Conservation (phyloP, 139 green algal species). For the Chlamydomonas sp. region DNA sequence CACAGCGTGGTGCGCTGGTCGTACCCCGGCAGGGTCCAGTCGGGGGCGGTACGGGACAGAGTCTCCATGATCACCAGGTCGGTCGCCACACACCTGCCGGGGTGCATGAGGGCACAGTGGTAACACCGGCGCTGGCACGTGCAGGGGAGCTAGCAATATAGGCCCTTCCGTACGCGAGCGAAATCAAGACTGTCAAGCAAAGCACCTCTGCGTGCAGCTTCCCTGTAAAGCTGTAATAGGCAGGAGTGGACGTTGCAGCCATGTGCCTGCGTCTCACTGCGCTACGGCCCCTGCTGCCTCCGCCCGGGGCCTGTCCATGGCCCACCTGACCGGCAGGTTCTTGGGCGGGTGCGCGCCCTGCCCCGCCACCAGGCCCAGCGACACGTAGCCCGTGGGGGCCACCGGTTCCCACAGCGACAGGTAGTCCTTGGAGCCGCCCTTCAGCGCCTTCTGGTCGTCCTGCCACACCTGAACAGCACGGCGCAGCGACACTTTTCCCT, state of each 20-base stretch:
- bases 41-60: conserved; percentile 25
- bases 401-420: conserved; percentile 84
- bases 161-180: no score
- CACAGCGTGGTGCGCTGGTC: conserved; percentile 43
- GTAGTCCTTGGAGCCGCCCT: conserved; percentile 45
- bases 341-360: conserved; percentile 21
- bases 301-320: not conserved
- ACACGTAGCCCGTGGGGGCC: conserved; percentile 80
- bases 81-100: conserved; percentile 46
- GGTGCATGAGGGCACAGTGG: no score
- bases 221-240: no score
- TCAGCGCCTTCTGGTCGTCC: conserved; percentile 59
- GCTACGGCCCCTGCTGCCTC: not conserved
- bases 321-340: conserved; percentile 17
- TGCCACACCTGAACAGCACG: conserved; percentile 78
- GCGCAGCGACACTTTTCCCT: no score
- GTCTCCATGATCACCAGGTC: conserved; percentile 38
- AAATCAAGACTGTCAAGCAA: no score
- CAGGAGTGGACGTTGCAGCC: no score
- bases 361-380: conserved; percentile 77
- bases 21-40: conserved; percentile 37
- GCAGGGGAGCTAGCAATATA: no score
- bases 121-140: no score
- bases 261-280: not conserved
- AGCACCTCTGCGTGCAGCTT: no score